These are phyloP conservation scores for Solanum bukasovii DNA, from an alignment of 257 asterid genomes.

Conservation along the genomic window DNA sequence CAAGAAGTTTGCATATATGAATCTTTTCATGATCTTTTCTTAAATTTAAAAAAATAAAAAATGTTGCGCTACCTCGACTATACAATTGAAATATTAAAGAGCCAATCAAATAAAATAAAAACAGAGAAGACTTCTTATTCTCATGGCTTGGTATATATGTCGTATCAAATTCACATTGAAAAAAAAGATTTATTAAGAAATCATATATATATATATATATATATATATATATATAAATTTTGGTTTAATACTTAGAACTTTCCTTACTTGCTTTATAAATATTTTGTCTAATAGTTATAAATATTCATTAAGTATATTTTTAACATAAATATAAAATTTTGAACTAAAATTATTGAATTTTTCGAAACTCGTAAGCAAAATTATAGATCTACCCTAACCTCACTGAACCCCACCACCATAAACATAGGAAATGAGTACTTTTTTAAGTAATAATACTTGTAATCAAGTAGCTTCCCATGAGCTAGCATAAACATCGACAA, in stretches of 20 bases:
- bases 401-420: neutral
- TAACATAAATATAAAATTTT: neutral
- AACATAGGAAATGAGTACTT: neutral
- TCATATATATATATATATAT: no score
- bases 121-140: neutral
- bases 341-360: neutral
- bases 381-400: neutral
- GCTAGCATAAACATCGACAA: neutral
- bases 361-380: neutral
- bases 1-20: no score
- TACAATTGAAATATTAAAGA: neutral
- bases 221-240: no score
- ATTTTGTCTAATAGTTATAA: neutral
- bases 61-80: no score
- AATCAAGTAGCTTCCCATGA: neutral
- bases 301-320: neutral
- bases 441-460: neutral
- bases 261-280: neutral
- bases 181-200: no score
- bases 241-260: neutral
- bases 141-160: no score
- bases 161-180: neutral
- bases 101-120: neutral
- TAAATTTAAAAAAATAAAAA: neutral
- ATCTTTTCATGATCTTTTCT: neutral